Percentiles rank a stretch among this genome's conserved stretches.
Evolutionary conservation across 2,329 filamentous ascomycete species (phyloP).

Genomic region (Leptosphaerulina australis): DNA sequence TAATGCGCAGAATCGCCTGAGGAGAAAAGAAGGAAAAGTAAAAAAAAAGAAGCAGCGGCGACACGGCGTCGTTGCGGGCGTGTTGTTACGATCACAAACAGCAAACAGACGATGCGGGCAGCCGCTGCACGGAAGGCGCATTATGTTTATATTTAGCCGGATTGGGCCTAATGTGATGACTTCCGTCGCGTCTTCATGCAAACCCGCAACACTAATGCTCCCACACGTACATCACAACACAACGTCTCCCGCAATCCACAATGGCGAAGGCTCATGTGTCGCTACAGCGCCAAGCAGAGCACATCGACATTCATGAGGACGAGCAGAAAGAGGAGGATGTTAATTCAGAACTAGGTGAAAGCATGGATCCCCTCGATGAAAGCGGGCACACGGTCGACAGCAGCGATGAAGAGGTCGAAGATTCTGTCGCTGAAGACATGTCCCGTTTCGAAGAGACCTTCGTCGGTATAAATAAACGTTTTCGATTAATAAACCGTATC

Average conservation of each 20-base stretch:
- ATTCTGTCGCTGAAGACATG: conserved; percentile 82
- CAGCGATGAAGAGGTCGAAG: conserved; percentile 66
- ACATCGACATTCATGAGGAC: conserved; percentile 37
- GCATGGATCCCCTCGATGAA: conserved; percentile 56
- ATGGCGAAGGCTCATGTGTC: conserved; percentile 44
- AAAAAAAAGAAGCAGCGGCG: conserved; percentile 23
- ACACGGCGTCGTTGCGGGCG: conserved; percentile 24
- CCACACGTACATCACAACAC: conserved; percentile 17
- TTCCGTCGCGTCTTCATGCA: conserved; percentile 11
- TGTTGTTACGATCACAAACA: conserved; percentile 20
- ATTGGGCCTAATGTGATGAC: conserved; percentile 16
- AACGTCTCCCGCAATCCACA: conserved; percentile 14
- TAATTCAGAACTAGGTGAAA: conserved; percentile 54
- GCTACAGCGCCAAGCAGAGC: conserved; percentile 34
- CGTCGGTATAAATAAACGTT: conserved; percentile 80
- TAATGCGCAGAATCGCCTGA: conserved; percentile 56
- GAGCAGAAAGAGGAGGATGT: conserved; percentile 46
- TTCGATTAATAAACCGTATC: conserved; percentile 92
- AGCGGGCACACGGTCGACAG: conserved; percentile 56
- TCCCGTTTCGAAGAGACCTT: conserved; percentile 81
- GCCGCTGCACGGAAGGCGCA: conserved; percentile 24
- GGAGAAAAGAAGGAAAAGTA: conserved; percentile 17
- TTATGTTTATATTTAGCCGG: conserved; percentile 26
- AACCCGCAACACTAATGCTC: conserved; percentile 11
- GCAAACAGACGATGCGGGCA: conserved; percentile 22